A percentile compares a stretch with the other conserved stretches of the same genome.
Conservation (phyloP, 192 early-diverging fungal species). For the Coemansia asiatica region DNA sequence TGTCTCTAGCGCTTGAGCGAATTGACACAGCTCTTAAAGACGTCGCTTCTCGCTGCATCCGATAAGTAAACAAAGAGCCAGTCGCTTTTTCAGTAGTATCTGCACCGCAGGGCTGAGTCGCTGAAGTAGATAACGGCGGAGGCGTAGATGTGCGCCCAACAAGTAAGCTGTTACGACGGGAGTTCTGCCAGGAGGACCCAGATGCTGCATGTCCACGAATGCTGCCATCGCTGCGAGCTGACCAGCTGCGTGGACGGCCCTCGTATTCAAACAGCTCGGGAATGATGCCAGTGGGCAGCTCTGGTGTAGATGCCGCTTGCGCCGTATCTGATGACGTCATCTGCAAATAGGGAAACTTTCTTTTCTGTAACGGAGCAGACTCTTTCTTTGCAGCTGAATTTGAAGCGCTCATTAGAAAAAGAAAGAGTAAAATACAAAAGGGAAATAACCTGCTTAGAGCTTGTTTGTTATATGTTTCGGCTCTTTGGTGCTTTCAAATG, state of each 20-base stretch:
- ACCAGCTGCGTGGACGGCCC: slow-evolving; percentile 48
- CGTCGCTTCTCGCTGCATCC: background rate
- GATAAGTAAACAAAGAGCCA: background rate
- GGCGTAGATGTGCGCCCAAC: slow-evolving; percentile 3
- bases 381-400: slow-evolving; percentile 1
- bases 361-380: background rate
- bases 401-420: background rate
- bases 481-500: background rate
- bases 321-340: slow-evolving; percentile 9
- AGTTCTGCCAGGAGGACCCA: background rate
- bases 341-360: slow-evolving; percentile 3
- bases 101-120: background rate
- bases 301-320: slow-evolving; percentile 34
- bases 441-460: no score
- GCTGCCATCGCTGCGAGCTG: slow-evolving; percentile 14
- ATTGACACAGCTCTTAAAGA: slow-evolving; percentile 25
- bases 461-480: background rate
- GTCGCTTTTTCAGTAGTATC: background rate
- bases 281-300: slow-evolving; percentile 24
- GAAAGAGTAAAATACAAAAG: background rate
- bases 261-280: slow-evolving; percentile 30
- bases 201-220: background rate
- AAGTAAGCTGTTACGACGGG: slow-evolving; percentile 7
- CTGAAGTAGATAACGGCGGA: background rate
- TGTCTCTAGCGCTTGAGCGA: slow-evolving; percentile 15